Base-by-base conservation (phyloP, 768 basidiomycete genomes). In the Calocybe gangraenosa region DNA sequence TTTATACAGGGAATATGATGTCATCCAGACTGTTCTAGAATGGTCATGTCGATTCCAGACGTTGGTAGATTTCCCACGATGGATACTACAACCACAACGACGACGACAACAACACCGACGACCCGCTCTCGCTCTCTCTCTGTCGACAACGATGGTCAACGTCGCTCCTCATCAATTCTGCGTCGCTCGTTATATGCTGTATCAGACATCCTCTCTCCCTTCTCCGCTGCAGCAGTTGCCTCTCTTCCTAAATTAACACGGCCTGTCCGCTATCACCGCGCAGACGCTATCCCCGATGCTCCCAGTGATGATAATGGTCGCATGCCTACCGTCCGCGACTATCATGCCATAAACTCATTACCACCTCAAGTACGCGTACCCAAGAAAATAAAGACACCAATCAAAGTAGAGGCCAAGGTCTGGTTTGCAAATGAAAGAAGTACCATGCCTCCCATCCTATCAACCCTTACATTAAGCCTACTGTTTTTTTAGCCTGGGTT, bases 371-470 rank as follows among this genome's bases (percentile, higher is more conserved):
- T 91, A 30, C 72, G 84, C 30, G 75, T 92, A 0, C 90, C 90
- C 0, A 88, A 85, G 69, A 93, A 92, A 65, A 79, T 89, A 17
- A 69, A 85, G 0, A 86, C 87, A 0, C 79, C 84, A 0, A 72
- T 97, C 56, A 87, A 82, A 51, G 92, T 97, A 14, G 93, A 97
- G 61, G 84, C 82, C 17, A 97, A 97, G 58, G 93, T 97, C 38
- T 97, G 94, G 93, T 95, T 97, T 62, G 92, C 93, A 7, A 96
- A 96, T 58, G 93, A 97, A 65, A 71, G 91, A 59, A 92, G 90
- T 92, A 28, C 11, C 11, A 28, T 11, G 25, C 25, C 11, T 28
- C 11, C 25, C 11, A 6, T 11, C 25, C 6, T 5, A 6, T 28
- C 11, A 28, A 6, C 25, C 5, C 11, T 6, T 5, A 28, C 17